Evolutionary conservation across 2,329 filamentous ascomycete genomes (phyloP).

Genomic region (Xylaria sp.): DNA sequence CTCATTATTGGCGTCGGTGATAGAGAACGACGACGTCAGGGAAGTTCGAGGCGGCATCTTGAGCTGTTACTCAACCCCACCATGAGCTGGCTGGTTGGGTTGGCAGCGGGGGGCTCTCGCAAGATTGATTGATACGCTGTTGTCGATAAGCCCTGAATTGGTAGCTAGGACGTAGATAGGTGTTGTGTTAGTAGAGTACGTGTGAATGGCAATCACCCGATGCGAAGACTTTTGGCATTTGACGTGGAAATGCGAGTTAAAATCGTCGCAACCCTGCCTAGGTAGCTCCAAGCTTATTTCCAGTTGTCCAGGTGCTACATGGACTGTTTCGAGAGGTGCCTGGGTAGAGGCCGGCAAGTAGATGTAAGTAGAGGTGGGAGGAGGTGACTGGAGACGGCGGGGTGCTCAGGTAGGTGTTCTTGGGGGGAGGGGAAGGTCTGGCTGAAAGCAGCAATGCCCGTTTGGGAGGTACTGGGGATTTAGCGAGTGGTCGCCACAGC

Average conservation of each 20-base stretch:
- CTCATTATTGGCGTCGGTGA: constrained; percentile 92
- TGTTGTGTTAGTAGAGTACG: constrained; percentile 41
- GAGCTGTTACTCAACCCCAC: constrained; percentile 60
- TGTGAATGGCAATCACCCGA: constrained; percentile 19
- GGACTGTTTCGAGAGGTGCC: constrained; percentile 55
- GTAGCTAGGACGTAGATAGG: constrained; percentile 16
- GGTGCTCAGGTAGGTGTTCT: constrained; percentile 27
- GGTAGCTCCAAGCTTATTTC: constrained; percentile 54
- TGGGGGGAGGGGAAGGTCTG: constrained; percentile 34
- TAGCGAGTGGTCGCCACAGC: constrained; percentile 36
- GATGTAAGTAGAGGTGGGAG: constrained; percentile 29
- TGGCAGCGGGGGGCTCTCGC: constrained; percentile 48
- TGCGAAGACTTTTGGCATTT: constrained; percentile 41
- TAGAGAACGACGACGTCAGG: constrained; percentile 89
- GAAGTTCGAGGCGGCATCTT: constrained; percentile 90
- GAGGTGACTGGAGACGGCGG: constrained; percentile 29
- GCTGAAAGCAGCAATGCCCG: constrained; percentile 43
- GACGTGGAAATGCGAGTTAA: constrained; percentile 29
- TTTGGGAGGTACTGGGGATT: constrained; percentile 34
- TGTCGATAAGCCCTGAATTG: constrained; percentile 37
- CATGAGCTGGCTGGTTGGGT: constrained; percentile 59
- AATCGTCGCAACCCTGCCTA: constrained; percentile 36
- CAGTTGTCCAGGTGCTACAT: constrained; percentile 55
- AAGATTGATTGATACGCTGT: constrained; percentile 42
- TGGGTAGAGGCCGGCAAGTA: constrained; percentile 20